Evolutionary conservation across 371 early-diverging fungal genomes (phyloP).

Genomic region (Smittium culicis): DNA sequence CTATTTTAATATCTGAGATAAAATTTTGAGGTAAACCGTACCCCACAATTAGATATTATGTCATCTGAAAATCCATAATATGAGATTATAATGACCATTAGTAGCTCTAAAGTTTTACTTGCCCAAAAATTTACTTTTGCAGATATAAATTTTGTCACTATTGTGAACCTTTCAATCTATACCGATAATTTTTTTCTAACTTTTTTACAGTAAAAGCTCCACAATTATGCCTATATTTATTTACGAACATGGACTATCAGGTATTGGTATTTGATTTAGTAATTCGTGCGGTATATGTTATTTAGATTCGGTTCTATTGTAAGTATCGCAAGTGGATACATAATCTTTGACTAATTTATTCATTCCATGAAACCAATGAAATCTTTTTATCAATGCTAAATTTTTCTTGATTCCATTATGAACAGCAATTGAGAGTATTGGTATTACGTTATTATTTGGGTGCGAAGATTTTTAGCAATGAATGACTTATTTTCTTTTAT

Average conservation of each 20-base stretch:
- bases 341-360: conserved; percentile 6
- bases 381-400: neutral
- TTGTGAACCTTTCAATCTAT: conserved; percentile 34
- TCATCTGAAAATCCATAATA: conserved; percentile 2
- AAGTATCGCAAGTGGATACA: conserved; percentile 4
- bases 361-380: neutral
- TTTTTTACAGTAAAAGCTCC: conserved; percentile 26
- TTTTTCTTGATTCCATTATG: conserved; percentile 1
- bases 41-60: conserved; percentile 7
- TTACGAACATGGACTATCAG: conserved; percentile 24
- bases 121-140: conserved; percentile 7
- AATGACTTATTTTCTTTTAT: neutral
- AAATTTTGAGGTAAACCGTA: conserved; percentile 7
- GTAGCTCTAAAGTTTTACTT: neutral
- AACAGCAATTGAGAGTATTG: neutral
- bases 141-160: conserved; percentile 33
- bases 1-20: neutral
- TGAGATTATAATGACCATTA: neutral
- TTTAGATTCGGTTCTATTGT: neutral
- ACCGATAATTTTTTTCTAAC: conserved; percentile 30
- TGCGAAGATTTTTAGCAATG: neutral
- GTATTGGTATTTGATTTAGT: conserved; percentile 16
- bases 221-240: conserved; percentile 37
- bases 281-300: neutral
- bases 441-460: too few species aligned